phyloP scores from a whole-genome alignment of 345 rosid species.

The Salix arbutifolia region DNA sequence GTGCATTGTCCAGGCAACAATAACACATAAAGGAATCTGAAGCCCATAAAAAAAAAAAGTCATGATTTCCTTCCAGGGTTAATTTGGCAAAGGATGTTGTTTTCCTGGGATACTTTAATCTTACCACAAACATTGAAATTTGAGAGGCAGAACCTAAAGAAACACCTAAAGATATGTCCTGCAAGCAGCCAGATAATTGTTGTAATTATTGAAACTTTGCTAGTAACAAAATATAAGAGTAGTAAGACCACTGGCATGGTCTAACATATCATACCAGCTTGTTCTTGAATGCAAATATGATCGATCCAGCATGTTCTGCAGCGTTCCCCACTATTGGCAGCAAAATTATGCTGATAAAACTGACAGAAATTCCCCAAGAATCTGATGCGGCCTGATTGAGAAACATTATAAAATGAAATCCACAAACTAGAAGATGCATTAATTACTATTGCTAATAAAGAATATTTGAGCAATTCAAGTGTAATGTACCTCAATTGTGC shows the following conservation, averaged over 20 bases:
- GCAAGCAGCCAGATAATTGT: constrained; percentile 1
- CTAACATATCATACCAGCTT: constrained; percentile 49
- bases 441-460: not conserved
- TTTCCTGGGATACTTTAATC: not conserved
- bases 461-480: not conserved
- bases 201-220: not conserved
- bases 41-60: not conserved
- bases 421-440: not conserved
- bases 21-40: constrained; percentile 79
- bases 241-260: not conserved
- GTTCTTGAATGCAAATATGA: constrained; percentile 83
- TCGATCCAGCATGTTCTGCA: constrained; percentile 94
- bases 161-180: constrained; percentile 88
- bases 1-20: constrained; percentile 77
- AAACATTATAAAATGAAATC: not conserved
- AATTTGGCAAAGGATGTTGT: not conserved
- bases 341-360: constrained; percentile 79
- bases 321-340: constrained; percentile 94
- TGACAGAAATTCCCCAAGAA: constrained; percentile 83
- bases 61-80: not conserved
- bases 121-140: constrained; percentile 88
- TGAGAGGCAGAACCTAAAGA: constrained; percentile 92
- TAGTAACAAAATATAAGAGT: not conserved
- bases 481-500: constrained; percentile 73
- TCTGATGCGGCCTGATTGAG: constrained; percentile 66